These are phyloP conservation scores for Hypoxylon intermedium DNA, from an alignment of 495 filamentous ascomycete genomes.

Conservation along the genomic window DNA sequence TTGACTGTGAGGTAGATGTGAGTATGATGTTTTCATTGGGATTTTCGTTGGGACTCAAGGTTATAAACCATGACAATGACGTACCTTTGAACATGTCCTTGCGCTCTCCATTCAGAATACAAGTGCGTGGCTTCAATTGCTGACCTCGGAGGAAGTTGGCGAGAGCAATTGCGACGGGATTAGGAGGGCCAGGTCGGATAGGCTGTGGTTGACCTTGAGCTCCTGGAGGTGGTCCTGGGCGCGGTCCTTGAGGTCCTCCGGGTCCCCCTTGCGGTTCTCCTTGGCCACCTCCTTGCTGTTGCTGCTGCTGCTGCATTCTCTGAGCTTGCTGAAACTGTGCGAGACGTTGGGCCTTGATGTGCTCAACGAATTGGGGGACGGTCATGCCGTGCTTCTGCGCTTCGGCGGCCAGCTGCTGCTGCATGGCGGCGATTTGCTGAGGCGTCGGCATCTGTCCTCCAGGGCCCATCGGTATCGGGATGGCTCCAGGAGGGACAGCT, in stretches of 20 bases:
- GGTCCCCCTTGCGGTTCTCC: constrained; percentile 39
- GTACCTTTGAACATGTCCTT: constrained; percentile 98
- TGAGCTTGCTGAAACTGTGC: constrained; percentile 70
- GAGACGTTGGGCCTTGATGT: constrained; percentile 68
- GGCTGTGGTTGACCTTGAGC: constrained; percentile 60
- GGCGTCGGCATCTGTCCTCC: constrained; percentile 73
- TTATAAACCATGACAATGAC: constrained; percentile 1
- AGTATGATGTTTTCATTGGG: constrained; percentile 7
- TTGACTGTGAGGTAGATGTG: constrained; percentile 69
- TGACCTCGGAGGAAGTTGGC: constrained; percentile 88
- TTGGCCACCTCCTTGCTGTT: constrained; percentile 56
- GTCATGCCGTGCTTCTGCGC: constrained; percentile 77
- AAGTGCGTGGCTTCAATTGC: constrained; percentile 87
- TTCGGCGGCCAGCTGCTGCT: constrained; percentile 80
- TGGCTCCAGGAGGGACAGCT: constrained; percentile 40
- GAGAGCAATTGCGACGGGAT: constrained; percentile 86
- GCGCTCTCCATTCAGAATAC: constrained; percentile 92
- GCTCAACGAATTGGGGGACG: constrained; percentile 74
- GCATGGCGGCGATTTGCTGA: constrained; percentile 84
- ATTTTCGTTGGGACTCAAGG: constrained; percentile 8
- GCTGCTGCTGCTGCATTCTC: constrained; percentile 67
- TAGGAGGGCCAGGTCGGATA: constrained; percentile 75
- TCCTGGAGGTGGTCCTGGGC: constrained; percentile 48
- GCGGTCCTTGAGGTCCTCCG: constrained; percentile 48
- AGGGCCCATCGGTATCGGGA: constrained; percentile 49